These are phyloP conservation scores for Aspergillus diversus DNA, from an alignment of 495 filamentous ascomycete genomes.

Conservation along the genomic window DNA sequence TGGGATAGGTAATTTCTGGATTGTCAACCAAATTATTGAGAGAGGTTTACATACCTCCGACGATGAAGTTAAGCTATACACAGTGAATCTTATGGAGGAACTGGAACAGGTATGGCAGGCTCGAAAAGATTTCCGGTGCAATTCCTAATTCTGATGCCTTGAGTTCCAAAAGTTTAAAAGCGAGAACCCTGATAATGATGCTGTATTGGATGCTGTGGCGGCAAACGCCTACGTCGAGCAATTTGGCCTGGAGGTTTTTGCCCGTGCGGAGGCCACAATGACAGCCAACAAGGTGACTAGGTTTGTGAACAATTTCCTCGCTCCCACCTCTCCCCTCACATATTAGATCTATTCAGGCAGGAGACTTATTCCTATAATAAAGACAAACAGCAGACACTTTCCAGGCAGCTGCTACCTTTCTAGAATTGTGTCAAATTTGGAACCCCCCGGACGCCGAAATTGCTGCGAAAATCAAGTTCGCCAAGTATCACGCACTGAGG, in stretches of 20 bases:
- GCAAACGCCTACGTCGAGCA: constrained; percentile 92
- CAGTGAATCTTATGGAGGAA: constrained; percentile 85
- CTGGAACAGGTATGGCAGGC: constrained; percentile 69
- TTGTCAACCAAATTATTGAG: constrained; percentile 86
- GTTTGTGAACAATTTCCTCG: constrained; percentile 46
- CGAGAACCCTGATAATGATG: constrained; percentile 65
- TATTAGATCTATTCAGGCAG: not conserved
- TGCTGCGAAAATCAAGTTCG: constrained; percentile 86
- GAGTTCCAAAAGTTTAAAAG: constrained; percentile 60
- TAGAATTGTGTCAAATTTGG: constrained; percentile 88
- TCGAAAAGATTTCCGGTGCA: not conserved
- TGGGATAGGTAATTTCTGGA: constrained; percentile 80
- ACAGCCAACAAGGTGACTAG: constrained; percentile 82
- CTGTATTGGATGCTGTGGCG: constrained; percentile 78
- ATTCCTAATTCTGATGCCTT: constrained; percentile 17
- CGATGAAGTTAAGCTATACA: constrained; percentile 76
- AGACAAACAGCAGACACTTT: constrained; percentile 96
- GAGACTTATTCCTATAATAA: constrained; percentile 23
- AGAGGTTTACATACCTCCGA: constrained; percentile 75
- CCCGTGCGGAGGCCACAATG: constrained; percentile 79
- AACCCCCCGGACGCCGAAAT: constrained; percentile 73
- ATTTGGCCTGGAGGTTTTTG: constrained; percentile 86
- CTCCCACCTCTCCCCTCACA: not conserved
- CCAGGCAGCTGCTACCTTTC: constrained; percentile 85
- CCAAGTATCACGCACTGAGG: constrained; percentile 91